A percentile compares a stretch with the other conserved stretches of the same genome.
phyloP scores from a whole-genome alignment of 2,329 filamentous ascomycete genomes.

The Fusarium sp. region DNA sequence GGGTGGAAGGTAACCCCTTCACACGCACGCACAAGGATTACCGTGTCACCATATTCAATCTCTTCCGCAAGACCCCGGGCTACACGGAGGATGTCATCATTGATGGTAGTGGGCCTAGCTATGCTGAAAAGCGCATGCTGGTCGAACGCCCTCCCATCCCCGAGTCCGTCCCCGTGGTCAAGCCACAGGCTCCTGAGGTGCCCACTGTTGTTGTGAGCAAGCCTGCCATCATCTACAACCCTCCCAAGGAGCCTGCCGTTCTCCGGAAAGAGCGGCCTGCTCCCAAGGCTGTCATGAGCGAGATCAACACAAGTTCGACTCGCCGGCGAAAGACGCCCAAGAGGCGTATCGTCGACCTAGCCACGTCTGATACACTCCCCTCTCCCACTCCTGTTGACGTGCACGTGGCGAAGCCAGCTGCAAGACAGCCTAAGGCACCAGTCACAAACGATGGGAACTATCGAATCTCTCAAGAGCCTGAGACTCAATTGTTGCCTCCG shows the following conservation, averaged over 20 bases:
- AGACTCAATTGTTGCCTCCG: slow-evolving; percentile 48
- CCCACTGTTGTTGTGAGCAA: slow-evolving; percentile 72
- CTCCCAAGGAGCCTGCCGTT: slow-evolving; percentile 58
- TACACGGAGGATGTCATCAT: slow-evolving; percentile 91
- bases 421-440: slow-evolving; percentile 34
- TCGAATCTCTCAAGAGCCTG: slow-evolving; percentile 54
- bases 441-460: slow-evolving; percentile 51
- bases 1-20: slow-evolving; percentile 91
- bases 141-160: slow-evolving; percentile 81
- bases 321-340: slow-evolving; percentile 68
- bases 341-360: slow-evolving; percentile 69
- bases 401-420: slow-evolving; percentile 26
- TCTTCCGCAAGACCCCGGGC: slow-evolving; percentile 89
- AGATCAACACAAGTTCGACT: slow-evolving; percentile 65
- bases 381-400: slow-evolving; percentile 45
- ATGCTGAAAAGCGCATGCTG: slow-evolving; percentile 82
- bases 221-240: slow-evolving; percentile 65
- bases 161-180: slow-evolving; percentile 78
- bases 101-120: slow-evolving; percentile 83
- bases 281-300: slow-evolving; percentile 62
- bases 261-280: slow-evolving; percentile 67
- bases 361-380: slow-evolving; percentile 57
- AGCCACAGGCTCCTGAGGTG: slow-evolving; percentile 69
- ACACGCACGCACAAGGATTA: slow-evolving; percentile 85
- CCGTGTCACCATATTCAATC: slow-evolving; percentile 90